Base-by-base conservation (phyloP, 75 land plant genomes). In the Pseudotsuga menziesii region DNA sequence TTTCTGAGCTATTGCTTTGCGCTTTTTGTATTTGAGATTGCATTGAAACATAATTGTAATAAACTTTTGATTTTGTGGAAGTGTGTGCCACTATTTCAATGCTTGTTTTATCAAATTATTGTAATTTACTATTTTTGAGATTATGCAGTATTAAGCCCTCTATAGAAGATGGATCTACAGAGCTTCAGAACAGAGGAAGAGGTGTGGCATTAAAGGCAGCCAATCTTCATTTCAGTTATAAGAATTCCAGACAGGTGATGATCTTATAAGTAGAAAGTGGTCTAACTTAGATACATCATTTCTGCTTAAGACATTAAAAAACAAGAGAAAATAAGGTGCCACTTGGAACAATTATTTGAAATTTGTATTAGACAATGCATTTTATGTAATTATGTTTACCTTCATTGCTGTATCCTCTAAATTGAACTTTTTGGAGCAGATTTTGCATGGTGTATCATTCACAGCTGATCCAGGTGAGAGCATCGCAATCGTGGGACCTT, bases 401-500 rank as follows among this genome's bases (percentile, higher is more conserved):
- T n/a, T 61, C 11, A 22, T n/a, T 11, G 64, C 17, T 61, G 22
- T 25, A 11, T 17, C 26, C 64, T 61, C 26, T 22, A n/a, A 61
- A 25, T 61, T n/a, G 64, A 8, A 11, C 1, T 22, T 22, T 22
- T 14, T 58, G 55, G 55, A 15, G 39, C 77, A 84, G 86, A 80
- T 84, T 16, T 75, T 84, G 67, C 66, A 74, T 55, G 86, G 86
- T 36, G 86, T 84, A 41, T 82, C 79, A 23, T 72, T 84, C 22
- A 55, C 23, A 35, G 86, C 80, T 55, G 76, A 81, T 35, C 86
- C 86, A 22, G 86, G 86, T 23, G 58, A 81, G 62, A 84, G 86
- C 80, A 60, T 84, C 57, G 86, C 86, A 35, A 72, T 84, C 56
- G 86, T 84, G 13, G 86, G 86, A 26, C 80, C 86, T 56, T 82